Percentiles rank a stretch among this genome's conserved stretches.
These are phyloP conservation scores for Leishmania amazonensis DNA, from an alignment of 208 protist species.

Conservation along the genomic window DNA sequence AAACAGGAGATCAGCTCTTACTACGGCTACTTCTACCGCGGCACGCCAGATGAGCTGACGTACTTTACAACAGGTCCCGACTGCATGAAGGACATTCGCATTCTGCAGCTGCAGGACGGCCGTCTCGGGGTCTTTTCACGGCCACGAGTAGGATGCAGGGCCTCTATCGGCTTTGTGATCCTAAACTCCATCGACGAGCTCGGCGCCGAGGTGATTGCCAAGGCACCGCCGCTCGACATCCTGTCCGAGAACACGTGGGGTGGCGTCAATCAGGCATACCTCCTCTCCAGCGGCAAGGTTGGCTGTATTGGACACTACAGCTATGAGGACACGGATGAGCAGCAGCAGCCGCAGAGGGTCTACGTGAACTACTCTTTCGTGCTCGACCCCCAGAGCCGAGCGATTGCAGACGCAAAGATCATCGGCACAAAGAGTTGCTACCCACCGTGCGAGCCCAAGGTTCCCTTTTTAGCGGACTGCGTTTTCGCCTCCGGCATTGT, in stretches of 20 bases:
- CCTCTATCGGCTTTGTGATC: constrained; percentile 44
- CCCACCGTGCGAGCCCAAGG: constrained; percentile 37
- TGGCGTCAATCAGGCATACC: constrained; percentile 53
- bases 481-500: constrained; percentile 59
- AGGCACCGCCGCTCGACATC: constrained; percentile 31
- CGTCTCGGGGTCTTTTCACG: constrained; percentile 44
- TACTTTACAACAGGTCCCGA: constrained; percentile 48
- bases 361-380: constrained; percentile 55
- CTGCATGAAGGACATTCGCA: constrained; percentile 54
- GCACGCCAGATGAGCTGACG: constrained; percentile 11
- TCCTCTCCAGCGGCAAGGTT: constrained; percentile 46
- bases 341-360: constrained; percentile 25
- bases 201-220: constrained; percentile 11
- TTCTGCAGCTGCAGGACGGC: constrained; percentile 35
- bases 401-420: constrained; percentile 30
- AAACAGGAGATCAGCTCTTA: constrained; percentile 24
- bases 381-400: constrained; percentile 35
- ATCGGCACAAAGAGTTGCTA: constrained; percentile 48
- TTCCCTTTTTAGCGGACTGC: constrained; percentile 36
- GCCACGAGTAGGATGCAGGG: constrained; percentile 8
- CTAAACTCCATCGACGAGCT: constrained; percentile 35
- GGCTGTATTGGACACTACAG: constrained; percentile 54
- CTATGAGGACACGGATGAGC: constrained; percentile 21
- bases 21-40: constrained; percentile 48
- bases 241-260: constrained; percentile 39